A percentile compares a stretch with the other conserved stretches of the same genome.
Evolutionary conservation across 2,329 filamentous ascomycete genomes (phyloP).

Genomic region (Penicillium expansum): DNA sequence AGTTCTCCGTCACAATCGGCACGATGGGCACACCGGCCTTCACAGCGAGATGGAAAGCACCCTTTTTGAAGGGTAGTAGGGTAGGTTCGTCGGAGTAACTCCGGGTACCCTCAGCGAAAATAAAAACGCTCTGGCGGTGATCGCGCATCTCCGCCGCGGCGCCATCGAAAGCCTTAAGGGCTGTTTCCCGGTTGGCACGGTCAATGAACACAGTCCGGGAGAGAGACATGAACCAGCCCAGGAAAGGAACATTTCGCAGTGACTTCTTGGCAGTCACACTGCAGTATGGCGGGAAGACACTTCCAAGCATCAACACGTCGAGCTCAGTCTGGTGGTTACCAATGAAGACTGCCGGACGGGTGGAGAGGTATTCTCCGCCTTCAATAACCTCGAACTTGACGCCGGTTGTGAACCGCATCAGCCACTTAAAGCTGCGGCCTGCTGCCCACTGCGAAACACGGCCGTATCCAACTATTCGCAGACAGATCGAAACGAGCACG

Average conservation of each 20-base stretch:
- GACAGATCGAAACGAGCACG: conserved; percentile 66
- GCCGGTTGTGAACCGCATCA: conserved; percentile 73
- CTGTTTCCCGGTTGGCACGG: conserved; percentile 76
- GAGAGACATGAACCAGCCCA: conserved; percentile 92
- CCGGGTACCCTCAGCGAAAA: conserved; percentile 76
- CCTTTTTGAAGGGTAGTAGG: conserved; percentile 97
- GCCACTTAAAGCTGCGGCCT: conserved; percentile 73
- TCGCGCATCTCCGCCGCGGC: conserved; percentile 76
- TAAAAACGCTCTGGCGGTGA: conserved; percentile 60
- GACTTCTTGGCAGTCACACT: conserved; percentile 89
- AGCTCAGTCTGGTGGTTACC: conserved; percentile 96
- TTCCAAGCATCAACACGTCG: conserved; percentile 86
- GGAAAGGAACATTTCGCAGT: conserved; percentile 73
- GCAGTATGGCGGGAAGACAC: conserved; percentile 86
- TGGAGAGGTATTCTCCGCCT: conserved; percentile 63
- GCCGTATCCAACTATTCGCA: conserved; percentile 69
- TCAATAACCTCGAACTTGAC: conserved; percentile 70
- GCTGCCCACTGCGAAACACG: conserved; percentile 82
- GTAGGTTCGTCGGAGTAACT: conserved; percentile 80
- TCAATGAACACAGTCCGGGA: conserved; percentile 95
- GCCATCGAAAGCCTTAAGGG: conserved; percentile 78
- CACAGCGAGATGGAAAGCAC: conserved; percentile 92
- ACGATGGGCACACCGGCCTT: conserved; percentile 93
- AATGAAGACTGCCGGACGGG: conserved; percentile 82
- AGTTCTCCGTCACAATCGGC: conserved; percentile 77